A percentile compares a stretch with the other conserved stretches of the same genome.
These are phyloP conservation scores for Pseudozyma hubeiensis DNA, from an alignment of 1,284 basidiomycete species.

Conservation along the genomic window DNA sequence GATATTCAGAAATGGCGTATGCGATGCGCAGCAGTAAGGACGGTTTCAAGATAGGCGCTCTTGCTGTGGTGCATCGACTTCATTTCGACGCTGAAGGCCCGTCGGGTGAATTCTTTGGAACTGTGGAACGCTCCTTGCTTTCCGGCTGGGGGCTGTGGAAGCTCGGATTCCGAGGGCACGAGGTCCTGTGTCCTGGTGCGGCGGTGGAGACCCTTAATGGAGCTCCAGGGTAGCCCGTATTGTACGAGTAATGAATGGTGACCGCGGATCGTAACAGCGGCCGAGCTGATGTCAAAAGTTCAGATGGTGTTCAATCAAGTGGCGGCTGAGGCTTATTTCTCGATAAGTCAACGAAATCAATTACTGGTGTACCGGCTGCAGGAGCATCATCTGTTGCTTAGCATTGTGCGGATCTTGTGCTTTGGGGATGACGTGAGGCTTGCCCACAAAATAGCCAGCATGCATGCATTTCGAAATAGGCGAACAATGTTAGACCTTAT, in stretches of 20 bases:
- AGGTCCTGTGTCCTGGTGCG: not conserved
- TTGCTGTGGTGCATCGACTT: constrained; percentile 13
- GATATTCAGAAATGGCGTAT: not conserved
- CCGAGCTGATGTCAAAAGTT: no score
- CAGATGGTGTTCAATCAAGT: no score
- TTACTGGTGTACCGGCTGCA: not conserved
- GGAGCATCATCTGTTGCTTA: not conserved
- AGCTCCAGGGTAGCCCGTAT: no score
- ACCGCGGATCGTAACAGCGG: no score
- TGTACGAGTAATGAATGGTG: no score
- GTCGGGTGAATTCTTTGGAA: not conserved
- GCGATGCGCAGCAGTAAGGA: not conserved
- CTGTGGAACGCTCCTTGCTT: constrained; percentile 7
- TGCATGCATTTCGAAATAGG: not conserved
- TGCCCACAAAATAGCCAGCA: not conserved
- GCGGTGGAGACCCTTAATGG: no score
- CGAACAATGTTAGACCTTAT: not conserved
- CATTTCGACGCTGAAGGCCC: constrained; percentile 13
- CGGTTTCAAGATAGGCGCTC: not conserved
- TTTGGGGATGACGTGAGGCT: no score
- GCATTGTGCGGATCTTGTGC: not conserved
- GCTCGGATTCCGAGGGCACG: not conserved
- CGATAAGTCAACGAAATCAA: no score
- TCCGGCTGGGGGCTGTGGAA: not conserved
- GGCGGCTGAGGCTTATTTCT: no score